Evolutionary conservation across 2,329 filamentous ascomycete species (phyloP).

Genomic region (Nemania sp.): DNA sequence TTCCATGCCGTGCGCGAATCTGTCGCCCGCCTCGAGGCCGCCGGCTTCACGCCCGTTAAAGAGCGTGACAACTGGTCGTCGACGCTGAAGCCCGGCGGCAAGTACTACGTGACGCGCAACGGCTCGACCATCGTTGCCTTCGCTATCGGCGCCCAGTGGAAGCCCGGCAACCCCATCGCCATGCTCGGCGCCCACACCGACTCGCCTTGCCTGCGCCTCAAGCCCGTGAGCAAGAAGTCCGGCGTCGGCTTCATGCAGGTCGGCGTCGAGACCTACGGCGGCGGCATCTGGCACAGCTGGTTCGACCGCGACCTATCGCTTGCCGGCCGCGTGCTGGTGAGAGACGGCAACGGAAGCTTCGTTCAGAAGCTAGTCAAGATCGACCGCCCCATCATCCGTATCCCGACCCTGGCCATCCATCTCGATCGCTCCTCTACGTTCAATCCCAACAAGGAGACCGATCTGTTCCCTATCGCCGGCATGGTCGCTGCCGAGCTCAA

Average conservation of each 20-base stretch:
- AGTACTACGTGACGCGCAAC: constrained; percentile 96
- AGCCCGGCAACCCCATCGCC: constrained; percentile 83
- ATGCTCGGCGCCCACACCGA: constrained; percentile 98
- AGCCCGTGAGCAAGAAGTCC: constrained; percentile 89
- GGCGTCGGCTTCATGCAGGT: constrained; percentile 89
- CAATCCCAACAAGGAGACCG: constrained; percentile 94
- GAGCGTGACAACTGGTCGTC: constrained; percentile 89
- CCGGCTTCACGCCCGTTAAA: constrained; percentile 85
- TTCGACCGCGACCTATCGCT: constrained; percentile 94
- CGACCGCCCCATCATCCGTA: constrained; percentile 84
- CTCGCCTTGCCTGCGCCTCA: constrained; percentile 87
- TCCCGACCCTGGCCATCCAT: constrained; percentile 93
- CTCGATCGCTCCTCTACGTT: constrained; percentile 85
- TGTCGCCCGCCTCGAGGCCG: constrained; percentile 73
- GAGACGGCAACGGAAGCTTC: constrained; percentile 71
- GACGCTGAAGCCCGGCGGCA: constrained; percentile 79
- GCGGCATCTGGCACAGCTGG: constrained; percentile 97
- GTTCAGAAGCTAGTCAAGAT: constrained; percentile 87
- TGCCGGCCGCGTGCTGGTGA: constrained; percentile 84
- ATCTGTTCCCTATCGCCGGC: constrained; percentile 91
- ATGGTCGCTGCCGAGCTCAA: constrained; percentile 88
- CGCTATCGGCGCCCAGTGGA: constrained; percentile 87
- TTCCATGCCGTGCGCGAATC: constrained; percentile 90
- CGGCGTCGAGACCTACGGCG: constrained; percentile 94
- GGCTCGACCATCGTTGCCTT: constrained; percentile 91